Conservation (phyloP, 768 basidiomycete genomes). For the Daedaleopsis nitida region DNA sequence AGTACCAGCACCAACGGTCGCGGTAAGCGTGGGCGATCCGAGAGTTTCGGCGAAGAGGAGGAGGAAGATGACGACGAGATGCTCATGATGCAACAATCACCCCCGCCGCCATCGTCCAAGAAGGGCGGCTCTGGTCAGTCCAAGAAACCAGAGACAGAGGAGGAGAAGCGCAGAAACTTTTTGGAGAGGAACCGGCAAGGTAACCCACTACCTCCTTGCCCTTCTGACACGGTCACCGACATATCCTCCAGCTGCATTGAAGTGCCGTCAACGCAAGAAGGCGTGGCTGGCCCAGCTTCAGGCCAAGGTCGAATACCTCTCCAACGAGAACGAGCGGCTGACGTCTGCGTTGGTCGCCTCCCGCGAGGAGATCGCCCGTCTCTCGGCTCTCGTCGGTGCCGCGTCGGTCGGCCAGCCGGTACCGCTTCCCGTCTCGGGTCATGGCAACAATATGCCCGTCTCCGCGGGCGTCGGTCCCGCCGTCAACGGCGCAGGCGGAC, state of each 20-base stretch:
- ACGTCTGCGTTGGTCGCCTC: conserved; percentile 83
- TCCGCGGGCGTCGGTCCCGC: conserved; percentile 25
- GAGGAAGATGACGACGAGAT: conserved; percentile 38
- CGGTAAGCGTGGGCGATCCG: conserved; percentile 29
- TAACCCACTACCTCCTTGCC: conserved; percentile 34
- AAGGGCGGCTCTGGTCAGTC: conserved; percentile 30
- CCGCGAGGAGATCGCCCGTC: conserved; percentile 88
- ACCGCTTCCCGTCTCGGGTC: conserved; percentile 11
- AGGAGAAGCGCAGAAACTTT: conserved; percentile 97
- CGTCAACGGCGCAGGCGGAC: conserved; percentile 29
- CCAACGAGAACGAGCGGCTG: conserved; percentile 94
- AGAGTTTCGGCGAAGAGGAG: conserved; percentile 34
- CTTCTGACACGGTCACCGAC: conserved; percentile 2
- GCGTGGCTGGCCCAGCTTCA: conserved; percentile 95
- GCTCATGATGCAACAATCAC: conserved; percentile 22
- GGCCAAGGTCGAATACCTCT: conserved; percentile 88
- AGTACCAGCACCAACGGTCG: conserved; percentile 20
- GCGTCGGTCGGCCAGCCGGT: conserved; percentile 48
- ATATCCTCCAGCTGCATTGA: conserved; percentile 77
- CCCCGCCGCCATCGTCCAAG: conserved; percentile 14
- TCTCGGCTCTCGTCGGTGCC: conserved; percentile 73
- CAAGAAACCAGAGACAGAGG: conserved; percentile 94
- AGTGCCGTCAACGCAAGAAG: conserved; percentile 99
- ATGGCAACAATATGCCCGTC: conserved; percentile 32
- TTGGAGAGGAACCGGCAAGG: conserved; percentile 97